These are phyloP conservation scores for Raffaelea ambrosiae DNA, from an alignment of 2,329 filamentous ascomycete species.

Conservation along the genomic window DNA sequence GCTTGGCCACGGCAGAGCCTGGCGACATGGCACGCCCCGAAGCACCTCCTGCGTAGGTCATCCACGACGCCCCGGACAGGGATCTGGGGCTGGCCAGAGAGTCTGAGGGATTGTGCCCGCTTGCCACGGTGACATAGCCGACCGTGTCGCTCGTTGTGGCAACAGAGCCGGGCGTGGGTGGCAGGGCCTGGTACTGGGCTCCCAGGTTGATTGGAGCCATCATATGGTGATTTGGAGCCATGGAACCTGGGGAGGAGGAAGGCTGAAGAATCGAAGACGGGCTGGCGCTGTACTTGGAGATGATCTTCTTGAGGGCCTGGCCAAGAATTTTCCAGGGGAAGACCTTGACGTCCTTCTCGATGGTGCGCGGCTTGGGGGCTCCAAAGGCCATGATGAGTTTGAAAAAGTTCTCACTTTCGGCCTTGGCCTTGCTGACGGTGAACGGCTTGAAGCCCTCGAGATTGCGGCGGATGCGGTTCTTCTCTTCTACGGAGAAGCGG, in stretches of 20 bases:
- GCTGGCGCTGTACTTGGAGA: conserved; percentile 78
- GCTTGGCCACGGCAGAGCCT: conserved; percentile 20
- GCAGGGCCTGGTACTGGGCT: conserved; percentile 33
- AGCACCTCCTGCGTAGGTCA: conserved; percentile 9
- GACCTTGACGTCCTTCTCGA: conserved; percentile 98
- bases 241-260: conserved; percentile 11
- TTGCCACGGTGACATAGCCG: conserved; percentile 29
- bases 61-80: conserved; percentile 40
- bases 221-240: conserved; percentile 23
- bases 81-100: conserved; percentile 44
- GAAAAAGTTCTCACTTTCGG: conserved; percentile 94
- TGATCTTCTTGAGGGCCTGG: conserved; percentile 91
- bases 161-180: conserved; percentile 33
- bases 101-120: conserved; percentile 32
- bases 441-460: conserved; percentile 87
- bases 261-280: conserved; percentile 29
- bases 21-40: conserved; percentile 36
- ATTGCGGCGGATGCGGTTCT: conserved; percentile 94
- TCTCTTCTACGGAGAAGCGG: conserved; percentile 92
- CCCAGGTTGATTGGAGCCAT: conserved; percentile 28
- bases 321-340: conserved; percentile 92
- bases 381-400: conserved; percentile 98
- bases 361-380: conserved; percentile 90
- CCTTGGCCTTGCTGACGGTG: conserved; percentile 87
- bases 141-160: conserved; percentile 27